Base-by-base conservation (phyloP, 2,329 filamentous ascomycete genomes). In the Lizonia empirigonia region DNA sequence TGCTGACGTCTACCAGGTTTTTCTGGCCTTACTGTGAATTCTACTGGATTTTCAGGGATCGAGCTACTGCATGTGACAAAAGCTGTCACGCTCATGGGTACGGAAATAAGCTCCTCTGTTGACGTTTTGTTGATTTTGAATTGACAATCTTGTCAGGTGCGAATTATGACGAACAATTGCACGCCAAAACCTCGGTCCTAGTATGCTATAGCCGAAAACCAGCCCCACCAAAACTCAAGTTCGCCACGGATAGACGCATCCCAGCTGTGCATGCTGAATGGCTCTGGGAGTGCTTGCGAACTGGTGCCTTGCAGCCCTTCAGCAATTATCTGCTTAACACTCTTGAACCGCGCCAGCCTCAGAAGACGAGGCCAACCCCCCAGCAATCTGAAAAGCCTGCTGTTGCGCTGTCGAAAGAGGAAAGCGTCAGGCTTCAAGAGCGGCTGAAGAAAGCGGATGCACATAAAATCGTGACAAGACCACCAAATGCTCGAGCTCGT, bases 1-100 rank as follows among this genome's bases (percentile, higher is more conserved):
- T 16, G 48, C 60, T 67, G 56, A 71, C 49, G 44, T 56, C 20
- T 27, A n/a, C 24, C 50, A 68, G 89, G 83, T 1, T 93, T 96
- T 63, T 74, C 82, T 8, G 78, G 75, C n/a, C 75, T 97, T 56
- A 82, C 80, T 9, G 82, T 97, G 47, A 91, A 88, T 70, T 91
- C 89, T 1, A 90, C 91, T 2, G 89, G 88, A 5, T 96, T 97
- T 69, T 82, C 82, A 8, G 89, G 90, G 7, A 87, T 96, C 46
- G 91, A 97, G 64, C 80, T 96, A 8, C 81, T 93, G 59, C 94
- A 97, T 71, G 80, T 96, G 24, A 87, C 88, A 18, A 91, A 90
- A 71, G 80, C 88, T 2, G 81, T 96, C 20, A 80, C 80, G 29
- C 82, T 95, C 53, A 81, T 96, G 53, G 91, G 81, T 82, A 71